These are phyloP conservation scores for Bodo saltans DNA, from an alignment of 78 protist species.

Conservation along the genomic window DNA sequence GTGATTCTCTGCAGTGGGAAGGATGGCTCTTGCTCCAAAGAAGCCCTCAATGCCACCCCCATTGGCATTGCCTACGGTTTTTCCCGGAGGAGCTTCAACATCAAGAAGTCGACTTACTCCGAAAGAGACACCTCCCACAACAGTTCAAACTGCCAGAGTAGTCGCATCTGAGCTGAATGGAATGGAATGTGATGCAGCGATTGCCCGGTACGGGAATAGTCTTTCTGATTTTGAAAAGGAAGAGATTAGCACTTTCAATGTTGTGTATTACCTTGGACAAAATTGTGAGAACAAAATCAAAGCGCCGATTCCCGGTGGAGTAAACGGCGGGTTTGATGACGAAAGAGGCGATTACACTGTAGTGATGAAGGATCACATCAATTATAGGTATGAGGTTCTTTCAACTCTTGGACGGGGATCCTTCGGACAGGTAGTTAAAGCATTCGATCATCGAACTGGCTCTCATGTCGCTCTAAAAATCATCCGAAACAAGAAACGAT, in stretches of 20 bases:
- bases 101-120: too few relatives aligned
- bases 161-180: too few relatives aligned
- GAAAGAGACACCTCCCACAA: too few relatives aligned
- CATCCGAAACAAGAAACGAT: constrained; percentile 68
- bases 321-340: constrained; percentile 62
- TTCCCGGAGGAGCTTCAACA: too few relatives aligned
- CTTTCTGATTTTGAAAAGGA: neutral
- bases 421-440: constrained; percentile 67
- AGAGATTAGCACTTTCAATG: neutral
- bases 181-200: too few relatives aligned
- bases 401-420: constrained; percentile 62
- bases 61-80: too few relatives aligned
- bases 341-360: constrained; percentile 76
- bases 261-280: neutral
- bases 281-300: neutral
- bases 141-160: too few relatives aligned
- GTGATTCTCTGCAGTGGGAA: too few relatives aligned
- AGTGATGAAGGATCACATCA: constrained; percentile 71
- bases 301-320: neutral
- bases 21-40: too few relatives aligned
- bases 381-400: constrained; percentile 77
- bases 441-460: constrained; percentile 42
- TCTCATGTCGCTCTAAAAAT: constrained; percentile 66
- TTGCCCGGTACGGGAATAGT: too few relatives aligned
- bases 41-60: too few relatives aligned